phyloP scores from a whole-genome alignment of 371 early-diverging fungal species.

The Rozella allomycis region DNA sequence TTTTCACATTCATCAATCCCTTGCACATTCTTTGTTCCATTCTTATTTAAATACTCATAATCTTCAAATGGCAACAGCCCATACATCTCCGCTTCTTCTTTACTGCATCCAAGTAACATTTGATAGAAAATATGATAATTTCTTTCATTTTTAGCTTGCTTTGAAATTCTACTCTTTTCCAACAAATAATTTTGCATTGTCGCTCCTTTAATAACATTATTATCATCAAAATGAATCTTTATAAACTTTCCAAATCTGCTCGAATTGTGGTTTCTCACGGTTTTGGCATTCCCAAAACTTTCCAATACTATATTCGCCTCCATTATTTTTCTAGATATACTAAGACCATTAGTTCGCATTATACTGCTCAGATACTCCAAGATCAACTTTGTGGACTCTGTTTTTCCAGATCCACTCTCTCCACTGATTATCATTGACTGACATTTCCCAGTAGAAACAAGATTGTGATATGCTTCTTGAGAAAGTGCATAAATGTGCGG shows the following conservation, averaged over 20 bases:
- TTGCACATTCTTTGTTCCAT: too few relatives aligned
- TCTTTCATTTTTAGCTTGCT: slow-evolving; percentile 7
- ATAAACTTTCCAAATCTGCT: slow-evolving; percentile 29
- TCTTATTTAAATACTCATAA: too few relatives aligned
- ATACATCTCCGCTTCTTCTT: too few relatives aligned
- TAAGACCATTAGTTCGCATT: slow-evolving; percentile 1
- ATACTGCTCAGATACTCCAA: slow-evolving; percentile 16
- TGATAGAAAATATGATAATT: slow-evolving; percentile 22
- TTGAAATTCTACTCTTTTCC: slow-evolving; percentile 5
- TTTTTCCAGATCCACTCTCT: slow-evolving; percentile 30
- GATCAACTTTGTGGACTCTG: slow-evolving; percentile 20
- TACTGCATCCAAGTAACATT: slow-evolving; percentile 6
- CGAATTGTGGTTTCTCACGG: slow-evolving; percentile 21
- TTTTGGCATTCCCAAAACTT: slow-evolving; percentile 32
- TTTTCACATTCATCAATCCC: too few relatives aligned
- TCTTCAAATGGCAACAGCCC: too few relatives aligned
- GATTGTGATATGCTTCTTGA: slow-evolving; percentile 12
- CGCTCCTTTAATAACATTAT: slow-evolving; percentile 3
- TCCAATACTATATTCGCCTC: slow-evolving; percentile 18
- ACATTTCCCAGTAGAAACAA: slow-evolving; percentile 10
- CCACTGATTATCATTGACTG: slow-evolving; percentile 26
- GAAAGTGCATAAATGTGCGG: slow-evolving; percentile 27
- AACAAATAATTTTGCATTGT: slow-evolving; percentile 1
- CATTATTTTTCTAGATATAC: slow-evolving; percentile 12
- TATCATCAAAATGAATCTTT: slow-evolving; percentile 4